phyloP scores from a whole-genome alignment of 345 rosid genomes.

The Toxicodendron radicans region DNA sequence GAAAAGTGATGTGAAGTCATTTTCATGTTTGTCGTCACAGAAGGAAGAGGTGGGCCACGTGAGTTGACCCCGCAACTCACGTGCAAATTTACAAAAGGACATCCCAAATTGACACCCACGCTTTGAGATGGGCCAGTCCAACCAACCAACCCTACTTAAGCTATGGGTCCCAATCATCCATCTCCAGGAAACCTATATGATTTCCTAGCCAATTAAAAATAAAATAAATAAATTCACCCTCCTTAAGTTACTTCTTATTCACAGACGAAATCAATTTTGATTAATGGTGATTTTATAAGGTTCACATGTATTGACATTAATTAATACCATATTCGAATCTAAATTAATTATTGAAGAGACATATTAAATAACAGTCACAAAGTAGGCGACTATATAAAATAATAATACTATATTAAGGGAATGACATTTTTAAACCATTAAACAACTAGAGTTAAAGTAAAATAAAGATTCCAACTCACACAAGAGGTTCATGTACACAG shows the following conservation, averaged over 20 bases:
- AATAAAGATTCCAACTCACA: slow-evolving; percentile 10
- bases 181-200: background rate
- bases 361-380: background rate
- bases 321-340: background rate
- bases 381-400: too few relatives aligned
- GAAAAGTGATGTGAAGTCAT: slow-evolving; percentile 27
- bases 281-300: too few relatives aligned
- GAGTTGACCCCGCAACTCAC: slow-evolving; percentile 36
- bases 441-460: background rate
- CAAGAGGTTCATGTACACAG: slow-evolving; percentile 18
- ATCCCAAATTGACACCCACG: background rate
- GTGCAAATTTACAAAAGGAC: slow-evolving; percentile 31
- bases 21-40: slow-evolving; percentile 32
- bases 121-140: slow-evolving; percentile 6
- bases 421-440: background rate
- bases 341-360: background rate
- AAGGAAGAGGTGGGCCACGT: slow-evolving; percentile 35
- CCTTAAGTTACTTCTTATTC: too few relatives aligned
- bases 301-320: background rate
- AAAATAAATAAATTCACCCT: background rate
- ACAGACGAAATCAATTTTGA: too few relatives aligned
- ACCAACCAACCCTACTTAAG: slow-evolving; percentile 1
- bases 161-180: background rate
- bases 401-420: background rate
- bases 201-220: too few relatives aligned